phyloP scores from a whole-genome alignment of 805 yeast genomes.

The Tetrapisispora fleetii region DNA sequence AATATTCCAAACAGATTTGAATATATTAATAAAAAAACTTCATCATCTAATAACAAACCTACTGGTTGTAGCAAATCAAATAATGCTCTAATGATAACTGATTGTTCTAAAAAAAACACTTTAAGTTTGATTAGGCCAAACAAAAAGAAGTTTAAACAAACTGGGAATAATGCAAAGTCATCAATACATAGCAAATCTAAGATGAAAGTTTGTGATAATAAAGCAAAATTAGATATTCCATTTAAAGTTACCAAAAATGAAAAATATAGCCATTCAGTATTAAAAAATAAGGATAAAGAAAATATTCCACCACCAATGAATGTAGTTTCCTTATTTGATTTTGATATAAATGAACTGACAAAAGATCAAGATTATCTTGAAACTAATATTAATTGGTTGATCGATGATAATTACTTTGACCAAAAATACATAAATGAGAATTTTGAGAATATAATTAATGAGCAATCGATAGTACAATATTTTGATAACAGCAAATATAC shows the following conservation, averaged over 20 bases:
- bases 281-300: conserved; percentile 13
- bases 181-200: background rate
- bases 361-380: background rate
- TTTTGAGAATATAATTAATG: background rate
- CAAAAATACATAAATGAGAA: conserved; percentile 3
- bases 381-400: conserved; percentile 11
- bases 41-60: background rate
- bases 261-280: background rate
- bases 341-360: background rate
- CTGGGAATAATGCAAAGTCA: background rate
- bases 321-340: background rate
- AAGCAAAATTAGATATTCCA: too few relatives aligned
- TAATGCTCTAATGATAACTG: background rate
- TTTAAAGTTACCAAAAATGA: background rate
- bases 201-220: too few relatives aligned
- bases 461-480: conserved; percentile 4
- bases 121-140: background rate
- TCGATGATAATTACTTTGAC: conserved; percentile 12
- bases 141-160: too few relatives aligned
- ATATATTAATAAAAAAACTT: conserved; percentile 23
- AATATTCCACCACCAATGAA: conserved; percentile 13
- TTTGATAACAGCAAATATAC: background rate
- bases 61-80: background rate
- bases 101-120: background rate
- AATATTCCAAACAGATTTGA: conserved; percentile 27